Evolutionary conservation across 1,139 yeast genomes (phyloP), one percentile per base, ranked within the genome.

Genomic region (Saccharomycopsis crataegensis): DNA sequence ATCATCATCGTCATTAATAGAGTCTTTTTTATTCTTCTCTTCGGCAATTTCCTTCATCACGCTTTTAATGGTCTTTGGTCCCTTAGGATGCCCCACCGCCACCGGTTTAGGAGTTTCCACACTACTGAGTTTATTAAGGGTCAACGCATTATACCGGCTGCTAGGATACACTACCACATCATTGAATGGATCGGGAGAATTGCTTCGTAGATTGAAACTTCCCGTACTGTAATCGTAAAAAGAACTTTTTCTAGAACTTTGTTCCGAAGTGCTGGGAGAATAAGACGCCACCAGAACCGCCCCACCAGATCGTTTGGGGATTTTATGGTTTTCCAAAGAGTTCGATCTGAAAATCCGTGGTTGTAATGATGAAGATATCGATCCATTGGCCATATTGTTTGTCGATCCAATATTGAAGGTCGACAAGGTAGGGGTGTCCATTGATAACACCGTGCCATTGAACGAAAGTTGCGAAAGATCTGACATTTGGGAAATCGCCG

Each of bases 401-500:
- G 8, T 12, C 22, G 50, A 40, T 31, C 53, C 50, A 11, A n/a
- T 46, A 38, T 46, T 42, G 40, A 22, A 28, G 16, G 22, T 38
- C 3, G 51, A 42, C 9, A 31, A 28, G 6, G 57, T 51, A 31
- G 57, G 46, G 56, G 57, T 49, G 57, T 62, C 57, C 48, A 59
- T 59, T 14, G 65, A 64, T 1, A 67, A 61, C 8, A 59, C 59
- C 31, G 65, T 64, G 0, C 67, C 70, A 58, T 67, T 70, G 7
- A 69, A 67, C 0, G 71, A 68, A 53, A 67, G 65, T 49, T 68
- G 71, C 4, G 68, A 69, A 36, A 60, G 62, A 33, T 78, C 76
- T 1, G 82, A 78, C 59, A 78, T 72, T 60, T 82, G 86, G 51
- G 86, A 80, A 43, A 77, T 62, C 59, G 78, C 78, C 54, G 86